Evolutionary conservation across 129 eudicot species (phyloP).

Genomic region (Escallonia herrerae): DNA sequence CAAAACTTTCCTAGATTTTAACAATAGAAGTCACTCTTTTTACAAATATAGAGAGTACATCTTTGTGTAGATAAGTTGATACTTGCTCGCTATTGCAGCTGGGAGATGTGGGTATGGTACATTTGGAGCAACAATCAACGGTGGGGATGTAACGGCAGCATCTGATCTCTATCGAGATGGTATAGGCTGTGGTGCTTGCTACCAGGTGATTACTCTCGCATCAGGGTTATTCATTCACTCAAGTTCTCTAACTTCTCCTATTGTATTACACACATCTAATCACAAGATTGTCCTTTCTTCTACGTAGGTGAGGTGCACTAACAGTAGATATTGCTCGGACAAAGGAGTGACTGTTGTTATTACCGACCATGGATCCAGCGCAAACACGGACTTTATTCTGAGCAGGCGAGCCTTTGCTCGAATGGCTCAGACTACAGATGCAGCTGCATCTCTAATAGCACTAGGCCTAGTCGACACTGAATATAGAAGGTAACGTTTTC

Average conservation of each 20-base stretch:
- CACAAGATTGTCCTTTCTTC: neutral
- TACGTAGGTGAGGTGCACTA: constrained; percentile 62
- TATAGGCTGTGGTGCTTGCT: constrained; percentile 84
- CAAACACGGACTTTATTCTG: constrained; percentile 61
- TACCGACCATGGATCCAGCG: constrained; percentile 74
- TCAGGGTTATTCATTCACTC: neutral
- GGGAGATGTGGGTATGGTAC: constrained; percentile 73
- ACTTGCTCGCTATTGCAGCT: constrained; percentile 22
- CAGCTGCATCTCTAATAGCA: constrained; percentile 44
- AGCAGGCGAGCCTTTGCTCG: constrained; percentile 60
- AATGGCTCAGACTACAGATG: constrained; percentile 61
- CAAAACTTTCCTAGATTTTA: too few species aligned
- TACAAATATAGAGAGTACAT: too few species aligned
- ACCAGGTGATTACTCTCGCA: constrained; percentile 38
- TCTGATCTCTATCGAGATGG: constrained; percentile 75
- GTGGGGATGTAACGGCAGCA: constrained; percentile 71
- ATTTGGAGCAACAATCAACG: constrained; percentile 65
- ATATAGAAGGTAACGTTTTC: constrained; percentile 52
- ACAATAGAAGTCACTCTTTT: too few species aligned
- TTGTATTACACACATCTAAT: neutral
- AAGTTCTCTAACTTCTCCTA: neutral
- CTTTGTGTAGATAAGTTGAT: too few species aligned
- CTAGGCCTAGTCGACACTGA: constrained; percentile 70
- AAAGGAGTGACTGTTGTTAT: constrained; percentile 66
- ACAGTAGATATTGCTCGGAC: constrained; percentile 56